Base-by-base conservation (phyloP, 768 basidiomycete species). In the Calocybe indica region DNA sequence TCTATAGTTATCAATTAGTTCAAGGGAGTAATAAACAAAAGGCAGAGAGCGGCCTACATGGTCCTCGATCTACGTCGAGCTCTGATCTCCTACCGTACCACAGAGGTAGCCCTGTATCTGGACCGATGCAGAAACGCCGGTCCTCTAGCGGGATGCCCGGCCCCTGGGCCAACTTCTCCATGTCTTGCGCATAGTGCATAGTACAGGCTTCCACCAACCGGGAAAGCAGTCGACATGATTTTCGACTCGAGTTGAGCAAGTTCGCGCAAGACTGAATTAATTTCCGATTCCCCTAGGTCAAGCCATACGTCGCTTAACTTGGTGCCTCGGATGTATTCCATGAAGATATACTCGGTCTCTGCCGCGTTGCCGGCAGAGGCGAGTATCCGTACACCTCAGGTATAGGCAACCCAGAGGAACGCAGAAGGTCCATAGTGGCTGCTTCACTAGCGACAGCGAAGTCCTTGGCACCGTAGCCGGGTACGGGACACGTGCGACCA, bases 121-220 rank as follows among this genome's bases (percentile, higher is more conserved):
- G 72, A 58, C 73, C 72, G 46, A 75, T 53, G 51, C 69, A 73
- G 65, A 76, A 75, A 45, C 55, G 64, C 61, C 67, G 48, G 62
- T 68, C 67, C 43, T 68, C 49, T 11, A 70, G 62, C 43, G 67
- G 52, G 43, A 77, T 62, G 55, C 61, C 70, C 51, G 52, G 36
- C 50, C 48, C 58, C 60, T 56, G 57, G 9, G 64, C 57, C 13
- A 65, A 55, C 48, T 70, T 71, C 60, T 69, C 62, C 61, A 78
- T 47, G 65, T 79, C 76, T 9, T 70, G 6, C 6, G 66, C 38
- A 45, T 65, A 78, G 63, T 7, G 66, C 38, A 45, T 65, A 78
- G 63, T 77, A 78, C 0, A 78, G 64, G 64, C 74, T 74, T 65
- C 76, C 73, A 41, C 74, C 71, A 62, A 71, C 74, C 15, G 73